phyloP scores from a whole-genome alignment of 2,329 filamentous ascomycete genomes.

The Drechslerella coelobrocha region DNA sequence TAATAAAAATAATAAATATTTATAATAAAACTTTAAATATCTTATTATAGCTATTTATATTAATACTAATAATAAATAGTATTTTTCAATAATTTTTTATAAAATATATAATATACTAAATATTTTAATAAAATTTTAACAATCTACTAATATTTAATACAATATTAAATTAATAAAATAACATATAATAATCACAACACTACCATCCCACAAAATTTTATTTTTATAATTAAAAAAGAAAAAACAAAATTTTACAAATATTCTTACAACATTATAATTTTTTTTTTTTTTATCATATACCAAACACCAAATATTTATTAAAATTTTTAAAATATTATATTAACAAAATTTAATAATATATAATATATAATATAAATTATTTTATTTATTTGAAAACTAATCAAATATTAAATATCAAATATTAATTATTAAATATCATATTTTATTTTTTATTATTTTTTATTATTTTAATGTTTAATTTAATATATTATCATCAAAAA shows the following conservation, averaged over 20 bases:
- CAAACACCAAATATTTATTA: not conserved
- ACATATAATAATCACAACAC: too few relatives aligned
- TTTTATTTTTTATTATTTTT: not conserved
- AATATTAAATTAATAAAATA: too few relatives aligned
- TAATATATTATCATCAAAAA: not conserved
- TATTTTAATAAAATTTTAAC: too few relatives aligned
- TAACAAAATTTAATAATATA: not conserved
- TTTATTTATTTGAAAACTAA: not conserved
- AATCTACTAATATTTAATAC: too few relatives aligned
- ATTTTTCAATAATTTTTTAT: not conserved
- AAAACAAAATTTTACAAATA: too few relatives aligned
- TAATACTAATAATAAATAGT: not conserved
- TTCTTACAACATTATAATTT: not conserved
- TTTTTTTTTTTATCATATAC: slow-evolving; percentile 3
- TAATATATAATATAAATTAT: not conserved
- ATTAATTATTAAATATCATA: not conserved
- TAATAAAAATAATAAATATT: too few relatives aligned
- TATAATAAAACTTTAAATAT: not conserved
- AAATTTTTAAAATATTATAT: too few relatives aligned
- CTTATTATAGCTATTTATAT: not conserved
- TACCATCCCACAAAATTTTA: too few relatives aligned
- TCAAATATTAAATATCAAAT: not conserved
- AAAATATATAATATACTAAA: too few relatives aligned
- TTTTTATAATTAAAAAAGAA: too few relatives aligned
- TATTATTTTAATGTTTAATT: not conserved